Conservation (phyloP, 371 early-diverging fungal species). For the Saksenaea oblongispora region DNA sequence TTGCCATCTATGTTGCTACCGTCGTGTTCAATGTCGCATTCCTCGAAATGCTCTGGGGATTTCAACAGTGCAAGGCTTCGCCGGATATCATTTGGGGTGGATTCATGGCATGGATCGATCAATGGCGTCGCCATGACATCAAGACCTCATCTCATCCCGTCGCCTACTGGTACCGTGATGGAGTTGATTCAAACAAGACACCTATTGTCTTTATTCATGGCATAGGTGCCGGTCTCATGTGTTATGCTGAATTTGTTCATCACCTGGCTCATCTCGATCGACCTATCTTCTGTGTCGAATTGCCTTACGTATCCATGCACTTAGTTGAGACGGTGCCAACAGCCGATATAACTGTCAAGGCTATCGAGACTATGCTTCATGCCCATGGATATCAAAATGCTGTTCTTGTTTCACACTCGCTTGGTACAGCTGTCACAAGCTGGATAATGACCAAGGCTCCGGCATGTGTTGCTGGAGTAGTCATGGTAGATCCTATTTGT, state of each 20-base stretch:
- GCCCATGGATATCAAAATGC: constrained; percentile 54
- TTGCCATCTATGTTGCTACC: constrained; percentile 33
- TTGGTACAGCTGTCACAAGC: constrained; percentile 59
- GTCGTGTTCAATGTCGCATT: constrained; percentile 26
- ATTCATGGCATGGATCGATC: constrained; percentile 15
- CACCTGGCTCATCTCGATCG: constrained; percentile 40
- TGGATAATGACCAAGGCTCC: constrained; percentile 51
- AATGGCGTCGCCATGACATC: background rate
- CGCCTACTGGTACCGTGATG: constrained; percentile 32
- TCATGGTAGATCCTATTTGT: constrained; percentile 72
- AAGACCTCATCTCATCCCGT: constrained; percentile 8
- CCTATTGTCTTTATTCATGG: constrained; percentile 74
- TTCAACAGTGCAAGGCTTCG: constrained; percentile 13
- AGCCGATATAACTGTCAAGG: constrained; percentile 55
- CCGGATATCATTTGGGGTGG: constrained; percentile 31
- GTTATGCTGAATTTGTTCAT: constrained; percentile 58
- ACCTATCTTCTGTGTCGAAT: constrained; percentile 64
- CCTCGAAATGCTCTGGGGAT: constrained; percentile 23
- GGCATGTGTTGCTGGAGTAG: constrained; percentile 47
- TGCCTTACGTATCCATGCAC: constrained; percentile 70
- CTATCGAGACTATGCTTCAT: constrained; percentile 54
- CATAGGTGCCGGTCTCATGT: constrained; percentile 60
- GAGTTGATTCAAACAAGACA: constrained; percentile 16
- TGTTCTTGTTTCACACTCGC: constrained; percentile 64
- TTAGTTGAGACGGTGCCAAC: constrained; percentile 60